Conservation (phyloP, 2,329 filamentous ascomycete species). For the Aureobasidium sp. region DNA sequence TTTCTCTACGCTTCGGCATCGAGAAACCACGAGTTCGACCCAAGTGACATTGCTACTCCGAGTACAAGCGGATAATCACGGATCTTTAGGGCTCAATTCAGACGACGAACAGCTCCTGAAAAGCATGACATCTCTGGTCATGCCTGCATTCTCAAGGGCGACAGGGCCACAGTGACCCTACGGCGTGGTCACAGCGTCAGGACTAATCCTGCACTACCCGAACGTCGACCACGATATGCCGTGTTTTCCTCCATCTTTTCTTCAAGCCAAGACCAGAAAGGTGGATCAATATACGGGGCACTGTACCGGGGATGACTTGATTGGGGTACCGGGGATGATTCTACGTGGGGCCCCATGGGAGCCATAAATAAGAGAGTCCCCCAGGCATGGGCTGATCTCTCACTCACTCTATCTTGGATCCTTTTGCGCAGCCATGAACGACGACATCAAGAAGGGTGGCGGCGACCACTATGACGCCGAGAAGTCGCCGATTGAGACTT, state of each 20-base stretch:
- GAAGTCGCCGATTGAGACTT: conserved; percentile 3
- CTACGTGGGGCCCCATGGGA: conserved; percentile 7
- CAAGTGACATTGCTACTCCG: neutral
- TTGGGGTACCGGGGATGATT: neutral
- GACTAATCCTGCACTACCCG: conserved; percentile 1
- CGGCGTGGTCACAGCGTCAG: neutral
- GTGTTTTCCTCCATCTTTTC: conserved; percentile 14
- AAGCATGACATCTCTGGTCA: neutral
- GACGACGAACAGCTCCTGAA: neutral
- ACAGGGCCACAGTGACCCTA: neutral
- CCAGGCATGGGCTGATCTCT: neutral
- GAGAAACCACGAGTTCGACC: neutral
- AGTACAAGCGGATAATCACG: neutral
- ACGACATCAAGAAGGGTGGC: conserved; percentile 3
- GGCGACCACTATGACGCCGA: neutral
- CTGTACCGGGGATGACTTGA: neutral
- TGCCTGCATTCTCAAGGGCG: neutral
- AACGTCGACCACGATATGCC: conserved; percentile 6
- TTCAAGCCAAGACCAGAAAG: neutral
- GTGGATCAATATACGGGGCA: conserved; percentile 7
- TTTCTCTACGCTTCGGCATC: neutral
- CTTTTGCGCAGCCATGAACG: neutral
- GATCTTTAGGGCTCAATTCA: neutral
- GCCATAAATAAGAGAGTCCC: conserved; percentile 7
- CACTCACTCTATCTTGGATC: neutral